These are phyloP conservation scores for Cercospora zeae-maydis DNA, from an alignment of 2,329 filamentous ascomycete genomes.

Conservation along the genomic window DNA sequence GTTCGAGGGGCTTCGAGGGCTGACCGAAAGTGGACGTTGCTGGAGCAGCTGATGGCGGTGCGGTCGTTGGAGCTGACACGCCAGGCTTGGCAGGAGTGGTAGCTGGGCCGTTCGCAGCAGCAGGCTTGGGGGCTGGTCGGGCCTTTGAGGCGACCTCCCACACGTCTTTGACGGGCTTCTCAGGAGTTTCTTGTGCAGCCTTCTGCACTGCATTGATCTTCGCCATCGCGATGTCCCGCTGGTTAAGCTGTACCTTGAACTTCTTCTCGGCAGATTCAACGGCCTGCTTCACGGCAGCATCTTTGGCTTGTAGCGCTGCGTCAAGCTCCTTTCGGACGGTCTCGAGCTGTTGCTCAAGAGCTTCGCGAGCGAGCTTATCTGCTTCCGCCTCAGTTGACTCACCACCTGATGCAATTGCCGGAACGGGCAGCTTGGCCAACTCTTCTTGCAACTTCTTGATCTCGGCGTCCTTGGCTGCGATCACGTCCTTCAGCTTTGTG, in stretches of 20 bases:
- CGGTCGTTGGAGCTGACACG: constrained; percentile 14
- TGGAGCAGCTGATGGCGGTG: constrained; percentile 11
- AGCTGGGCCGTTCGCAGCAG: constrained; percentile 14
- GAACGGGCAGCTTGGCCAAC: constrained; percentile 13
- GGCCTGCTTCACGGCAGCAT: constrained; percentile 39
- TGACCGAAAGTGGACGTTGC: constrained; percentile 24
- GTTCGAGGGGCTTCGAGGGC: constrained; percentile 18
- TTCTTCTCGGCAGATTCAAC: constrained; percentile 42
- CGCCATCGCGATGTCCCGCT: constrained; percentile 59
- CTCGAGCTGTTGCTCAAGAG: constrained; percentile 30
- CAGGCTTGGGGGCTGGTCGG: constrained; percentile 30
- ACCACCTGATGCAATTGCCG: not conserved
- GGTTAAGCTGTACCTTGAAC: constrained; percentile 73
- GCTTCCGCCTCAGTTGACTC: constrained; percentile 8
- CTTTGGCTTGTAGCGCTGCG: constrained; percentile 30
- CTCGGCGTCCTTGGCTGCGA: constrained; percentile 33
- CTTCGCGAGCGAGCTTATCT: constrained; percentile 20
- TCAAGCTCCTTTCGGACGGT: constrained; percentile 29
- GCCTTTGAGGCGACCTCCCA: constrained; percentile 75
- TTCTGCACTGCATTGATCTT: constrained; percentile 77
- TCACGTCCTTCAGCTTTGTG: constrained; percentile 37
- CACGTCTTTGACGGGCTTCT: constrained; percentile 78
- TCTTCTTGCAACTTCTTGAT: constrained; percentile 27
- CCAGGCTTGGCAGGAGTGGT: constrained; percentile 20
- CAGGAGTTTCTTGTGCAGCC: constrained; percentile 79